phyloP scores from a whole-genome alignment of 1,139 yeast species.

The Zygosaccharomyces pseudobailii region DNA sequence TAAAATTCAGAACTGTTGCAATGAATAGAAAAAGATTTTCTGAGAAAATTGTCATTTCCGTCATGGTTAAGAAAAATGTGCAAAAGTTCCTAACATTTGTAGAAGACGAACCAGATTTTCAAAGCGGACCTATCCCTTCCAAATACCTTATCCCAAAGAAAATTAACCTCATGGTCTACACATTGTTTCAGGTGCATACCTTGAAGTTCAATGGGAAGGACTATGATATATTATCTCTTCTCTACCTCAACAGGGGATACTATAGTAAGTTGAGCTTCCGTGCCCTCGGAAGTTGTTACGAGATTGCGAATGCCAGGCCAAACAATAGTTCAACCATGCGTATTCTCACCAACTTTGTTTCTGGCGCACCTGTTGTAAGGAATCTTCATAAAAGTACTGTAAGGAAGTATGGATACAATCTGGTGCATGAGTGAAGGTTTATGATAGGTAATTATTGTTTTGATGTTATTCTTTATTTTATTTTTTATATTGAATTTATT shows the following conservation, averaged over 20 bases:
- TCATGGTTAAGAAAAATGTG: background rate
- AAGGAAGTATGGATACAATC: background rate
- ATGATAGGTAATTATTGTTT: too few species aligned
- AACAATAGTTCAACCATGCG: background rate
- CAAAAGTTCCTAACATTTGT: background rate
- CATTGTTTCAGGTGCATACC: background rate
- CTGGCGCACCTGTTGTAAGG: background rate
- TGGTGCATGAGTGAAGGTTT: too few species aligned
- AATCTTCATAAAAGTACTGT: background rate
- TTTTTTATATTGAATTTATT: too few species aligned
- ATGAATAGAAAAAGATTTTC: too few species aligned
- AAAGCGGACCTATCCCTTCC: background rate
- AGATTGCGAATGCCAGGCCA: background rate
- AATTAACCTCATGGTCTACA: background rate
- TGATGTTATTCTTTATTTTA: too few species aligned
- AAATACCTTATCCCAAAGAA: background rate
- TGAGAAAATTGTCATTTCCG: too few species aligned
- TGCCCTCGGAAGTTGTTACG: background rate
- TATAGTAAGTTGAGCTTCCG: background rate
- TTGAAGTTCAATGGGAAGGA: background rate
- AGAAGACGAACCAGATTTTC: background rate
- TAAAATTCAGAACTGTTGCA: too few species aligned
- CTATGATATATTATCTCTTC: background rate
- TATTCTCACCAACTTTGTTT: background rate
- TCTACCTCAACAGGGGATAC: background rate